Evolutionary conservation across 2,329 filamentous ascomycete species (phyloP), one percentile per base, ranked within the genome.

Genomic region (Fusarium domesticum): DNA sequence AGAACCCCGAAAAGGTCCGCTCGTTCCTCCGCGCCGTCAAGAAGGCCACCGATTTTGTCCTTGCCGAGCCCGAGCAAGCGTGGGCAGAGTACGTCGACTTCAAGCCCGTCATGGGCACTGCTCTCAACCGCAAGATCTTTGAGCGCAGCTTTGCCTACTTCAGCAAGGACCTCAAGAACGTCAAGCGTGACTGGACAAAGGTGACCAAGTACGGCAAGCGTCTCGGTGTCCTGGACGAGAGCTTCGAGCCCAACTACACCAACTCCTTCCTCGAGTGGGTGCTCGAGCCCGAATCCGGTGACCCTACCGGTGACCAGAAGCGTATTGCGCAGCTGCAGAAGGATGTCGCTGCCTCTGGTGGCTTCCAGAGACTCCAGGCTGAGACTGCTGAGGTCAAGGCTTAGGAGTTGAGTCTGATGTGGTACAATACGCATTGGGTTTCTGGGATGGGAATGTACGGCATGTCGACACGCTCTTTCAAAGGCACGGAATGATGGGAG

Each of bases 71-170:
- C 0, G 74, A 77, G 35, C 60, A 70, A 37, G 83, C 85, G 0
- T 89, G 83, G 73, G 72, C 71, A 11, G 82, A 85, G 59, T 89
- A 87, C 62, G 74, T 85, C 53, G 82, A 82, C 58, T 78, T 85
- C 70, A 90, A 89, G 70, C 82, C 85, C 3, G 74, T 74, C 54
- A 85, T 89, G 82, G 79, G 73, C 34, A 81, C 80, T 0, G 61
- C 71, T 1, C 77, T 89, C 44, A 88, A 89, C 72, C 77, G 80
- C 57, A 88, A 89, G 75, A 89, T 90, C 66, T 89, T 87, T 59
- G 85, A 89, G 75, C 81, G 85, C 48, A 86, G 81, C 57, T 90
- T 80, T 58, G 85, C 85, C 16, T 89, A 89, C 73, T 87, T 89
- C 65, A 86, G 81, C 46, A 76, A 76, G 52, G 85, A 89, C 54